Evolutionary conservation across 2,329 filamentous ascomycete species (phyloP).

Genomic region (Sclerotinia minor): DNA sequence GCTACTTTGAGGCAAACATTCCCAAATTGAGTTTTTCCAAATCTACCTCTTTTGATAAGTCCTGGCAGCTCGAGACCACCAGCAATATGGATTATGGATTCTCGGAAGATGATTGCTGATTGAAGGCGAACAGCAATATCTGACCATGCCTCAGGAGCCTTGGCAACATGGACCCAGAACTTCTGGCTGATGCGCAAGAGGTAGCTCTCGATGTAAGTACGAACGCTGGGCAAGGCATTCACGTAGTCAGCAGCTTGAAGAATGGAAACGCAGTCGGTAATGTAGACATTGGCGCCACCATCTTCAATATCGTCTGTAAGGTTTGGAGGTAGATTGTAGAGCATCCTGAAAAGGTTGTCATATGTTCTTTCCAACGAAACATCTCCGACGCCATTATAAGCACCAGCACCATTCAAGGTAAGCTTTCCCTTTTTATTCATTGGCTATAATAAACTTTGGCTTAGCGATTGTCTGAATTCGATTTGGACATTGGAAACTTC

Average conservation of each 20-base stretch:
- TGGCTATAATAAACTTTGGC: neutral
- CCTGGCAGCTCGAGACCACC: conserved; percentile 31
- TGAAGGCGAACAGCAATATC: conserved; percentile 33
- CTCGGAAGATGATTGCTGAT: conserved; percentile 38
- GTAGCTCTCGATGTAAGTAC: conserved; percentile 33
- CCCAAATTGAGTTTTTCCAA: conserved; percentile 17
- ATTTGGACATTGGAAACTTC: neutral
- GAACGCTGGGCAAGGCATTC: conserved; percentile 29
- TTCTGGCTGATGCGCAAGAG: conserved; percentile 34
- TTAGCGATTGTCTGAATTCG: neutral
- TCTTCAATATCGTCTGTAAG: conserved; percentile 29
- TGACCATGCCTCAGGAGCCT: conserved; percentile 34
- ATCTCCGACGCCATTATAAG: conserved; percentile 27
- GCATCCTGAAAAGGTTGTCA: conserved; percentile 38
- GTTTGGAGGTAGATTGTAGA: conserved; percentile 32
- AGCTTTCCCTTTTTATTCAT: conserved; percentile 19
- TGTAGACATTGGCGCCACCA: conserved; percentile 18
- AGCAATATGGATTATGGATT: conserved; percentile 37
- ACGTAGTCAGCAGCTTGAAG: conserved; percentile 34
- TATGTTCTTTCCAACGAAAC: conserved; percentile 33
- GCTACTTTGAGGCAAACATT: conserved; percentile 29
- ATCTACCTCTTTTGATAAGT: conserved; percentile 26
- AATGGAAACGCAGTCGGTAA: conserved; percentile 32
- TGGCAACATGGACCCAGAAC: conserved; percentile 36
- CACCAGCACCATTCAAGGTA: conserved; percentile 16